Evolutionary conservation across 352 stramenopile species (phyloP), one percentile per base, ranked within the genome.

Genomic region (Hyaloperonospora brassicae): DNA sequence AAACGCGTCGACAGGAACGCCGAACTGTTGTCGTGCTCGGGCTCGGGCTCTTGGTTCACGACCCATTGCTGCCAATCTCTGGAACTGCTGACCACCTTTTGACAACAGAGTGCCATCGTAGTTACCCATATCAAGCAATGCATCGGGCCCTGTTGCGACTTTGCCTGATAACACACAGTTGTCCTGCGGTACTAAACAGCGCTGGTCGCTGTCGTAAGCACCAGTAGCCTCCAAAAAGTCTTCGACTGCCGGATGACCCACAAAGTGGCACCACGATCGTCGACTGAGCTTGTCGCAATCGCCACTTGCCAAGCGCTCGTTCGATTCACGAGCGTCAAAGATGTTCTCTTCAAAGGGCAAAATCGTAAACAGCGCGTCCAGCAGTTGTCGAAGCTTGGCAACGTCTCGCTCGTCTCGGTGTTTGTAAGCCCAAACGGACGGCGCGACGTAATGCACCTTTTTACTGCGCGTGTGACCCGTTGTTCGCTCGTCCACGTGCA

Each of bases 361-460:
- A 40, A 90, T 70, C 43, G 72, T 69, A 46, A 90, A 85, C 70
- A 90, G 82, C 40, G 59, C 65, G 51, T 90, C 63, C 25, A 90
- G 36, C 42, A 88, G 59, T 9, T 43, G 40, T 11, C 50, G 40
- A 23, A 90, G 60, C 9, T 72, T 61, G 2, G 48, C 41, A 30
- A 71, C 76, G 27, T 76, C 52, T n/a, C 51, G 56, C 38, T 69
- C 59, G 30, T 48, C 24, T 49, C 73, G 70, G 53, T 87, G 69
- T 27, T 70, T 76, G 61, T 87, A 91, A 35, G 80, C 80, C 80
- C 80, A 89, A 13, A 81, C 68, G 1, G 80, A 91, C 10, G 80
- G 80, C 31, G 78, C 75, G n/a, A 91, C 80, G 59, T 86, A 91
- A 52, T 91, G 81, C 31, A 80, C 78, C 44, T 79, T 76, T 54